Conservation (phyloP, 2,329 filamentous ascomycete species). For the Magnaporthiopsis poae region DNA sequence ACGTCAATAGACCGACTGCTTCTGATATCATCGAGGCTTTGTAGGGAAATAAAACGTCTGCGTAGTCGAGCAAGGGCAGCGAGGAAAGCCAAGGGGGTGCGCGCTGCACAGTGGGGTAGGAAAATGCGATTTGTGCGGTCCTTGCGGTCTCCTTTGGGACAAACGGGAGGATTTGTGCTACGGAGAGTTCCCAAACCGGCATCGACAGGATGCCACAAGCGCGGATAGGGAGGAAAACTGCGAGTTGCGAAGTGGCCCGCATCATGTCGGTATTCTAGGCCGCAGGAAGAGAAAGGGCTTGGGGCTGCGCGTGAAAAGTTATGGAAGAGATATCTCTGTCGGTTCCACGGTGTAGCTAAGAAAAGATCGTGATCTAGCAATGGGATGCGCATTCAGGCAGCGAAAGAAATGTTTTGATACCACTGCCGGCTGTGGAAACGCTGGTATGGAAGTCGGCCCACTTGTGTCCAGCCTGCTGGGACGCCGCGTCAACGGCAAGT, state of each 20-base stretch:
- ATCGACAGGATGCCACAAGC: not conserved
- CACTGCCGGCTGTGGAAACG: no score
- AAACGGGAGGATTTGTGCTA: not conserved
- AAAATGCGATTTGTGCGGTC: not conserved
- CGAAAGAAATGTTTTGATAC: not conserved
- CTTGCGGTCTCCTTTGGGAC: no score
- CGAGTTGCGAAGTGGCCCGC: not conserved
- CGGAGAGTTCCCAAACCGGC: not conserved
- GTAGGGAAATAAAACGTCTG: not conserved
- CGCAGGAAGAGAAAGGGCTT: not conserved
- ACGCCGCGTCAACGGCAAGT: no score
- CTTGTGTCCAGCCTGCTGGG: no score
- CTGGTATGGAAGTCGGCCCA: no score
- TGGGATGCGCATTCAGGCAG: not conserved
- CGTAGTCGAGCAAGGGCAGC: not conserved
- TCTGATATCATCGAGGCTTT: not conserved
- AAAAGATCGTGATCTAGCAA: no score
- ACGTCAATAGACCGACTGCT: not conserved
- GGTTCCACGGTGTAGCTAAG: no score
- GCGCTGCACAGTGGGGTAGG: no score
- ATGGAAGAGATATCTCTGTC: not conserved
- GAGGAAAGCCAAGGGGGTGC: not conserved
- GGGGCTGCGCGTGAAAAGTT: not conserved
- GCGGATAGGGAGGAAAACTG: not conserved
- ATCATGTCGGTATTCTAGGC: not conserved